These are phyloP conservation scores for Trichophaea hybrida DNA, from an alignment of 2,329 filamentous ascomycete species.

Conservation along the genomic window DNA sequence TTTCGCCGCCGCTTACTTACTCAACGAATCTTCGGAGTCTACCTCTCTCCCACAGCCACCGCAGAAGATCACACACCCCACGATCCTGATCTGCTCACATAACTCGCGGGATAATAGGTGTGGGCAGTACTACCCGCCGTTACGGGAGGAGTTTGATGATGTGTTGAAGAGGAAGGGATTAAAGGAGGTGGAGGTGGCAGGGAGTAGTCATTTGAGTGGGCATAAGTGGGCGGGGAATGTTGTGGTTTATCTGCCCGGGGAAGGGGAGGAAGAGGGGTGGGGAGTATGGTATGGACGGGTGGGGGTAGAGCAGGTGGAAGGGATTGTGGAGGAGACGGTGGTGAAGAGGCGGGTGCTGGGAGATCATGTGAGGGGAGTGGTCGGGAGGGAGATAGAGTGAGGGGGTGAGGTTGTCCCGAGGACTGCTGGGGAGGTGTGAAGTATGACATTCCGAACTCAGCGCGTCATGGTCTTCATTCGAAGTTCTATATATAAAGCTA, in stretches of 20 bases:
- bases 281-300: slow-evolving; percentile 76
- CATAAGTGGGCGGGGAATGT: slow-evolving; percentile 80
- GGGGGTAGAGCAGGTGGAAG: slow-evolving; percentile 60
- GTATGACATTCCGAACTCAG: neutral
- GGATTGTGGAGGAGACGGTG: slow-evolving; percentile 58
- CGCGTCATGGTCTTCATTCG: no score
- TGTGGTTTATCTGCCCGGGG: slow-evolving; percentile 58
- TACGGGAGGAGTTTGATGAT: slow-evolving; percentile 54
- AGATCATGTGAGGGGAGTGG: slow-evolving; percentile 55
- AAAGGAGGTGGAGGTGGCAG: slow-evolving; percentile 43
- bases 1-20: slow-evolving; percentile 2
- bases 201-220: slow-evolving; percentile 68
- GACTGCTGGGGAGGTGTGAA: neutral
- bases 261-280: slow-evolving; percentile 32
- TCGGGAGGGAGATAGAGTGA: slow-evolving; percentile 7
- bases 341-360: slow-evolving; percentile 50
- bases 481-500: no score
- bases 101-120: slow-evolving; percentile 68
- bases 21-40: neutral
- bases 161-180: slow-evolving; percentile 34
- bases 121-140: slow-evolving; percentile 60
- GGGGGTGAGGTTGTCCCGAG: neutral
- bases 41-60: neutral
- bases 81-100: slow-evolving; percentile 65
- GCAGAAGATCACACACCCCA: neutral